Evolutionary conservation across 2,329 filamentous ascomycete species (phyloP).

Genomic region (Ophiosphaerella korrae): DNA sequence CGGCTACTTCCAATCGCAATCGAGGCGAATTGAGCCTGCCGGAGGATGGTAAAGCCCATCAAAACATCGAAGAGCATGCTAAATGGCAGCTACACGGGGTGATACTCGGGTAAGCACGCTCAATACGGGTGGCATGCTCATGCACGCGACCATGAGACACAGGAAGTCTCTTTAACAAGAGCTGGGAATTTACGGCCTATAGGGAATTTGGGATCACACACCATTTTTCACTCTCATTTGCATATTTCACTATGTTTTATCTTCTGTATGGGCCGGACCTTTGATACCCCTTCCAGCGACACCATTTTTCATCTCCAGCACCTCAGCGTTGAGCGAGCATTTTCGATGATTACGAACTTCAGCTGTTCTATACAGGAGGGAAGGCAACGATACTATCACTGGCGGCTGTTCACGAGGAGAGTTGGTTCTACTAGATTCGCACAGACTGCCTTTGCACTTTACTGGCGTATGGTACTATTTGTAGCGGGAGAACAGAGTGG

Average conservation of each 20-base stretch:
- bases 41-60: conserved; percentile 23
- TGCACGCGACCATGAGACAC: not conserved
- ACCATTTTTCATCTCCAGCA: conserved; percentile 3
- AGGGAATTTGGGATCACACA: not conserved
- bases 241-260: not conserved
- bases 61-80: conserved; percentile 1
- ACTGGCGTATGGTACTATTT: not conserved
- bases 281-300: conserved; percentile 35
- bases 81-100: conserved; percentile 7
- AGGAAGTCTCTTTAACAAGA: not conserved
- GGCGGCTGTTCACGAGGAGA: not conserved
- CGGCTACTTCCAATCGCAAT: conserved; percentile 43
- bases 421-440: not conserved
- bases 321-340: conserved; percentile 17
- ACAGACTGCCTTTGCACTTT: conserved; percentile 12
- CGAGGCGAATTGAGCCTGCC: conserved; percentile 26
- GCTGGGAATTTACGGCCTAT: conserved; percentile 9
- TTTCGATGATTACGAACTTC: conserved; percentile 2
- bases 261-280: conserved; percentile 31
- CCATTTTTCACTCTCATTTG: not conserved
- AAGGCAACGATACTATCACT: not conserved
- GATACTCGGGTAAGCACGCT: conserved; percentile 21
- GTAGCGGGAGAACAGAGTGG: not conserved
- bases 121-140: conserved; percentile 3
- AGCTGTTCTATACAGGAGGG: conserved; percentile 7